These are phyloP conservation scores for Suhomyces canberraensis DNA, from an alignment of 805 yeast species.

Conservation along the genomic window DNA sequence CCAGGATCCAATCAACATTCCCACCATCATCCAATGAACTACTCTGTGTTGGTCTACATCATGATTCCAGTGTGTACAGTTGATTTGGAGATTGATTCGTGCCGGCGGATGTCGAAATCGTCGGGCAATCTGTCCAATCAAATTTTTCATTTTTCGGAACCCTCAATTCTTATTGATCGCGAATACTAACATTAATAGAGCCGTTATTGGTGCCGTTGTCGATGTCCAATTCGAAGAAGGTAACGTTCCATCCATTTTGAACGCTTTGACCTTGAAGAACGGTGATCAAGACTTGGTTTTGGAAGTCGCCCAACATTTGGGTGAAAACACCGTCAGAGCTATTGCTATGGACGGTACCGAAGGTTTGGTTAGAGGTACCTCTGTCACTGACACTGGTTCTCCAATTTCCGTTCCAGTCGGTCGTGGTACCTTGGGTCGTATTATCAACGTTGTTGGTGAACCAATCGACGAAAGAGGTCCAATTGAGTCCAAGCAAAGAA, in stretches of 20 bases:
- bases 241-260: conserved; percentile 93
- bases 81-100: too few relatives aligned
- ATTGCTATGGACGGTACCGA: conserved; percentile 99
- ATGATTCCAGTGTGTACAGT: too few relatives aligned
- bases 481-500: conserved; percentile 83
- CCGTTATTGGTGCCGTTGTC: conserved; percentile 99
- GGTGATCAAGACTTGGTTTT: conserved; percentile 79
- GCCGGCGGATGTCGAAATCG: too few relatives aligned
- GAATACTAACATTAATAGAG: conserved; percentile 52
- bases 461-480: conserved; percentile 99
- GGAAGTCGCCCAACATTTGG: conserved; percentile 99
- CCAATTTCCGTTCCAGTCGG: conserved; percentile 99
- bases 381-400: conserved; percentile 91
- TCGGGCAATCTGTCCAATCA: conserved; percentile 33
- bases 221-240: conserved; percentile 98
- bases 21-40: too few relatives aligned
- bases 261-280: conserved; percentile 88
- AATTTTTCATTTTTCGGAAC: conserved; percentile 17
- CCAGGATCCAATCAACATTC: too few relatives aligned
- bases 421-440: conserved; percentile 98
- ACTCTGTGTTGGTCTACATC: too few relatives aligned
- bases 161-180: not conserved
- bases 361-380: conserved; percentile 97
- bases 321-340: conserved; percentile 99
- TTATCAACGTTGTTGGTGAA: conserved; percentile 97